Evolutionary conservation across 768 basidiomycete species (phyloP), one percentile per base, ranked within the genome.

Genomic region (Boletus subcaerulescens): DNA sequence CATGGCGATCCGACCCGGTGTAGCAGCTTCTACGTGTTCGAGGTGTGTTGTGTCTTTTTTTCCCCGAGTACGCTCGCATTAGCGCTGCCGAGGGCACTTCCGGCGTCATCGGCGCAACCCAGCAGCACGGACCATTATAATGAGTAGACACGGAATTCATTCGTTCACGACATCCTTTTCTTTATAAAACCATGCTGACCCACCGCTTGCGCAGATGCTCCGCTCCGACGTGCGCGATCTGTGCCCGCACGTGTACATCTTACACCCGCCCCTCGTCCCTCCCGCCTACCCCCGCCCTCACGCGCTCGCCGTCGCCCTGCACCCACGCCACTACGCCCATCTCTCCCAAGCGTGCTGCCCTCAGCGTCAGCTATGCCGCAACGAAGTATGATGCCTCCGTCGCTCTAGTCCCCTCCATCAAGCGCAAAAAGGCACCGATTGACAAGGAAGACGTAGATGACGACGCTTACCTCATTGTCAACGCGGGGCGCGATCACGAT

Each of bases 231-330:
- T 76, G 74, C 48, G 59, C 64, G 4, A 65, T 76, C 41, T 76
- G 74, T 46, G 60, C 75, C 15, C 65, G 74, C 13, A 76, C 67
- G 26, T 76, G 74, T 45, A 72, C 70, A 24, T 73, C 67, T 1
- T 70, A 64, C 26, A 68, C 58, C 31, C 60, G 60, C 15, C 69
- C 66, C 3, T 55, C 65, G 13, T 76, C 72, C 33, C 48, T 65
- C 20, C 73, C 74, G 22, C 71, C 74, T 2, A 75, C 74, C 2
- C 74, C 73, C 3, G 68, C 68, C 20, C 67, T 74, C 46, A 73
- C 71, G 3, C 64, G 65, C 38, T 70, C 72, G 5, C 65, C 74
- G 8, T 70, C 70, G 31, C 65, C 60, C 13, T 55, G 70, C 1
- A 57, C 64, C 1, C 51, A 52, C 0, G 39, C 22, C 5, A 20